Conservation (phyloP, 139 green algal genomes). For the Deuterostichococcus epilithicus region DNA sequence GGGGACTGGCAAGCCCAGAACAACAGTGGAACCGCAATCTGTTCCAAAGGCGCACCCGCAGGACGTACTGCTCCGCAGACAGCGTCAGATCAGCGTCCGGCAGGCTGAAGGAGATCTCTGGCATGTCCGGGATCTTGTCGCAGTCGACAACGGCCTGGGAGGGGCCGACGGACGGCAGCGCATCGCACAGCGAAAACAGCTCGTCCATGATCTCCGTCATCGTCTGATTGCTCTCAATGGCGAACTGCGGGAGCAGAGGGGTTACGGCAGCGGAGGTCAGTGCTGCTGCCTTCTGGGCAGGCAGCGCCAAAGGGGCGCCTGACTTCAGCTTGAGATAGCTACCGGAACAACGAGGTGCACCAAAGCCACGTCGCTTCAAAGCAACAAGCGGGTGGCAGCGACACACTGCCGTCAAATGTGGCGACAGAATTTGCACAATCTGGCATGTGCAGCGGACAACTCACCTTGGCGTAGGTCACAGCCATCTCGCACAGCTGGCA, state of each 20-base stretch:
- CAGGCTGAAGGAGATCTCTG: constrained; percentile 78
- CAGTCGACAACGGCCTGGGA: constrained; percentile 82
- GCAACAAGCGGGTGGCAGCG: too few species aligned
- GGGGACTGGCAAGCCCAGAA: background rate
- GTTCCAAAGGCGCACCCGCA: constrained; percentile 53
- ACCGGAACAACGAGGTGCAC: too few species aligned
- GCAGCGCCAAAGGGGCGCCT: too few species aligned
- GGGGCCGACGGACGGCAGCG: constrained; percentile 50
- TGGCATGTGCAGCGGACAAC: background rate
- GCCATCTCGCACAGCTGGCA: constrained; percentile 83
- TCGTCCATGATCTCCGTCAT: constrained; percentile 32
- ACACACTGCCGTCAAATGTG: too few species aligned
- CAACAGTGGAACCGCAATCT: constrained; percentile 6
- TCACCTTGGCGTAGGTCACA: constrained; percentile 68
- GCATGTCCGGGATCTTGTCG: constrained; percentile 66
- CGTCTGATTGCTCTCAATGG: constrained; percentile 74
- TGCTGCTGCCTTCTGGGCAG: too few species aligned
- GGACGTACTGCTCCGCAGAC: constrained; percentile 82
- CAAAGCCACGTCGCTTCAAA: too few species aligned
- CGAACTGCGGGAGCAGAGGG: too few species aligned
- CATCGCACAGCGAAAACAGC: constrained; percentile 60
- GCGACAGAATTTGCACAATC: background rate
- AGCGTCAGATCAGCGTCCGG: constrained; percentile 73
- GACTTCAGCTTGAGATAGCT: too few species aligned
- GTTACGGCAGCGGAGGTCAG: too few species aligned